These are phyloP conservation scores for Nakataea oryzae DNA, from an alignment of 2,329 filamentous ascomycete species.

Conservation along the genomic window DNA sequence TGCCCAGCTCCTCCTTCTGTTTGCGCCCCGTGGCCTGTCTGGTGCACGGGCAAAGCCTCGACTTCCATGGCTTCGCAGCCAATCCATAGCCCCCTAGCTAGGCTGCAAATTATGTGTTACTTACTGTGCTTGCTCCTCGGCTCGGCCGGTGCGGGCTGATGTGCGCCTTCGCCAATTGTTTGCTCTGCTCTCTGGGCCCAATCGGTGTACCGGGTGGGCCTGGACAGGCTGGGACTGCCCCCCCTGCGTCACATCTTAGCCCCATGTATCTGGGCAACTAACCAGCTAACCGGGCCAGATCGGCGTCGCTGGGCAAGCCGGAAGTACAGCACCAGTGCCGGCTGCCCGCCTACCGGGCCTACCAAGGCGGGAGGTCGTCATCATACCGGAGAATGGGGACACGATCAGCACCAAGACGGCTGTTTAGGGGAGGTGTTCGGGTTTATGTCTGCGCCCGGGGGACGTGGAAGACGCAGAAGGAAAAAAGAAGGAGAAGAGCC, in stretches of 20 bases:
- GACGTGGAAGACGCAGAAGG: no score
- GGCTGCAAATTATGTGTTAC: neutral
- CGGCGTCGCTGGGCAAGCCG: neutral
- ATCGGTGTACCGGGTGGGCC: neutral
- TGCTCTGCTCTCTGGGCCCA: neutral
- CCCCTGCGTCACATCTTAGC: neutral
- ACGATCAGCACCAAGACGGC: no score
- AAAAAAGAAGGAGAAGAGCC: no score
- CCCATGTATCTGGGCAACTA: neutral
- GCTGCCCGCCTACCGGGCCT: no score
- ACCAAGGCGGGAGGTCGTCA: no score
- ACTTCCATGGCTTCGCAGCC: neutral
- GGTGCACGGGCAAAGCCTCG: neutral
- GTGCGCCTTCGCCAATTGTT: neutral
- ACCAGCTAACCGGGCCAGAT: neutral
- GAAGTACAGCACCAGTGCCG: neutral
- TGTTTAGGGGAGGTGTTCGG: no score
- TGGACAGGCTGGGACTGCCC: neutral
- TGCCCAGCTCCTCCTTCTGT: neutral
- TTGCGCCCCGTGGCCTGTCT: neutral
- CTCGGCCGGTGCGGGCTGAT: neutral
- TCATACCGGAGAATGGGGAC: no score
- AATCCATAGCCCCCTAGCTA: neutral
- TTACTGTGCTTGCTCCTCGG: neutral
- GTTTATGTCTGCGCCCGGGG: neutral